Percentiles rank a stretch among this genome's conserved stretches.
These are phyloP conservation scores for Cyclanthera cordifolia DNA, from an alignment of 306 rosid species.

Conservation along the genomic window DNA sequence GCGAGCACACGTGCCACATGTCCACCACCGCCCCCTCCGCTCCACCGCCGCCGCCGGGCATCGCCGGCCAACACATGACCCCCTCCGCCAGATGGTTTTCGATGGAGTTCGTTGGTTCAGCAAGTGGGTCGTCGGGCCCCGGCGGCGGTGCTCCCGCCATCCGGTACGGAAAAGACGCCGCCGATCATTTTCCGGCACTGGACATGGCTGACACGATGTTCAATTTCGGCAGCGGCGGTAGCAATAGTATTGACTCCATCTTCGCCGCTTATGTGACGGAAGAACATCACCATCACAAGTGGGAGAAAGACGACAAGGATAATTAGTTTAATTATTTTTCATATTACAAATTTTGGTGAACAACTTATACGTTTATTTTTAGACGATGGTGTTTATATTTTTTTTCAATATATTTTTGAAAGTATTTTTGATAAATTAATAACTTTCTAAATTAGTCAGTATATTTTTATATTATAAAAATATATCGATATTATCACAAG, in stretches of 20 bases:
- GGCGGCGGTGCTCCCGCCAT: too few species aligned
- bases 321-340: too few species aligned
- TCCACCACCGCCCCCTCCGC: conserved; percentile 68
- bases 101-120: conserved; percentile 4
- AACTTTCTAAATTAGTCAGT: too few species aligned
- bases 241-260: conserved; percentile 47
- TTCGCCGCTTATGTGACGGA: conserved; percentile 24
- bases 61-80: too few species aligned
- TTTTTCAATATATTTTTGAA: too few species aligned
- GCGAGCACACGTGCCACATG: conserved; percentile 36
- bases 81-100: conserved; percentile 33
- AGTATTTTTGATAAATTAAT: too few species aligned
- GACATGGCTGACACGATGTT: conserved; percentile 66
- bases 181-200: conserved; percentile 29
- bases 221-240: conserved; percentile 40
- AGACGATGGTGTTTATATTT: too few species aligned
- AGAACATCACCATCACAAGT: conserved; percentile 10
- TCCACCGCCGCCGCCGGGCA: conserved; percentile 16
- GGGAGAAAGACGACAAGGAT: conserved; percentile 29
- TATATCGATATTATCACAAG: too few species aligned
- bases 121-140: not conserved
- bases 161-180: too few species aligned
- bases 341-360: too few species aligned
- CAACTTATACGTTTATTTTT: too few species aligned
- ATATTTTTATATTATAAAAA: too few species aligned